Evolutionary conservation across 2,329 filamentous ascomycete species (phyloP).

Genomic region (Tympanopsis confertula): DNA sequence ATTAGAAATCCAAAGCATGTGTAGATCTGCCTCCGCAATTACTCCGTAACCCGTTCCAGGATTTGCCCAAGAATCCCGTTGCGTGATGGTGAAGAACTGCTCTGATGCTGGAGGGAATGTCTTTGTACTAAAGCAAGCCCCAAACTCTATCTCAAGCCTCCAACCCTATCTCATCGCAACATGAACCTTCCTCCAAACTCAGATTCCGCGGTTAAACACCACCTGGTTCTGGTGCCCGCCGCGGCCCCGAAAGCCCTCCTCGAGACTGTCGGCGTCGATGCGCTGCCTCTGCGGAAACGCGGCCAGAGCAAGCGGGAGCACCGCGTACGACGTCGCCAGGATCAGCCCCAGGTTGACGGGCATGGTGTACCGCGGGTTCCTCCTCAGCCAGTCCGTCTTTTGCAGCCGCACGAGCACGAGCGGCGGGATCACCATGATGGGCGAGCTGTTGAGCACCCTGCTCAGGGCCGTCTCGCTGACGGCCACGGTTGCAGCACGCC

Average conservation of each 20-base stretch:
- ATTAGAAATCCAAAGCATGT: too few relatives aligned
- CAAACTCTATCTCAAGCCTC: too few relatives aligned
- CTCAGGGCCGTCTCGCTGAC: slow-evolving; percentile 88
- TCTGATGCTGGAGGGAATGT: too few relatives aligned
- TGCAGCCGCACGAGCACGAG: slow-evolving; percentile 77
- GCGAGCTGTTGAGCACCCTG: slow-evolving; percentile 83
- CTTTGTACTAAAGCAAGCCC: too few relatives aligned
- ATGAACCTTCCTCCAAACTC: too few relatives aligned
- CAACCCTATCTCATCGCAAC: too few relatives aligned
- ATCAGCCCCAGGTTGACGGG: slow-evolving; percentile 84
- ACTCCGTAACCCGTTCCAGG: too few relatives aligned
- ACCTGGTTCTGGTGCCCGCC: slow-evolving; percentile 73
- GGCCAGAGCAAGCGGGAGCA: slow-evolving; percentile 77
- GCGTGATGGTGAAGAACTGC: too few relatives aligned
- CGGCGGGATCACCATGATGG: slow-evolving; percentile 93
- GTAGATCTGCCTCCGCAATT: too few relatives aligned
- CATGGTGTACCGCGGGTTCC: slow-evolving; percentile 62
- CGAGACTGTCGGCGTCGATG: slow-evolving; percentile 63
- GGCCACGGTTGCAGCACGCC: slow-evolving; percentile 75
- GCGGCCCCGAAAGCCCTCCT: slow-evolving; percentile 73
- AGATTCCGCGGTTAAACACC: slow-evolving; percentile 95
- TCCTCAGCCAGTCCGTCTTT: slow-evolving; percentile 69
- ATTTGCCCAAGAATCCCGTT: too few relatives aligned
- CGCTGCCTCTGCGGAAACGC: slow-evolving; percentile 87
- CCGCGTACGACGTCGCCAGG: slow-evolving; percentile 73